Evolutionary conservation across 2,329 filamentous ascomycete genomes (phyloP).

Genomic region (Chrysoporthe cubensis): DNA sequence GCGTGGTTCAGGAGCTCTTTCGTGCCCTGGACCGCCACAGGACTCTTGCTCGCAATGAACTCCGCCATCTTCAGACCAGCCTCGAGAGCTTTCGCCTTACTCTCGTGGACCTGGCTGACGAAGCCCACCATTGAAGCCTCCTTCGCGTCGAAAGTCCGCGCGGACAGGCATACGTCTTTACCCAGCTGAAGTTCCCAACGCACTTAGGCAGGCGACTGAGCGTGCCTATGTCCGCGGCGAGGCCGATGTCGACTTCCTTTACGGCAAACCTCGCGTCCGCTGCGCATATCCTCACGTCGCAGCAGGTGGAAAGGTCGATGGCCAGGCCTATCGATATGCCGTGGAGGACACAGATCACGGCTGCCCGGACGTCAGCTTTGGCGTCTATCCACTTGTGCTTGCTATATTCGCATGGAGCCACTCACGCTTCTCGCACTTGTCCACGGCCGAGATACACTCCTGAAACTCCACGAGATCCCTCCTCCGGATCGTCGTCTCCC

Average conservation of each 20-base stretch:
- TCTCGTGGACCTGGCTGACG: conserved; percentile 66
- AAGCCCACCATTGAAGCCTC: conserved; percentile 74
- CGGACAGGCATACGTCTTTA: conserved; percentile 77
- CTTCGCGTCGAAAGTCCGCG: conserved; percentile 68
- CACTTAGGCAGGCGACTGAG: conserved; percentile 74
- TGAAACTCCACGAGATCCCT: conserved; percentile 81
- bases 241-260: conserved; percentile 82
- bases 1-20: conserved; percentile 86
- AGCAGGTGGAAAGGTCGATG: conserved; percentile 72
- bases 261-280: conserved; percentile 67
- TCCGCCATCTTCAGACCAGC: conserved; percentile 66
- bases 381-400: not conserved
- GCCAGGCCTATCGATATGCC: conserved; percentile 78
- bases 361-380: conserved; percentile 42
- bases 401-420: conserved; percentile 27
- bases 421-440: conserved; percentile 86
- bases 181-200: conserved; percentile 73
- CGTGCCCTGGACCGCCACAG: conserved; percentile 83
- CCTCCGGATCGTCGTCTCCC: conserved; percentile 65
- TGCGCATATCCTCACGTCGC: conserved; percentile 71
- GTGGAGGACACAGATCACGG: conserved; percentile 81
- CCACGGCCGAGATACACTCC: conserved; percentile 72
- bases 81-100: conserved; percentile 65
- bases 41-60: conserved; percentile 78
- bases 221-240: conserved; percentile 80